Base-by-base conservation (phyloP, 495 filamentous ascomycete species). In the Arthonia radiata region DNA sequence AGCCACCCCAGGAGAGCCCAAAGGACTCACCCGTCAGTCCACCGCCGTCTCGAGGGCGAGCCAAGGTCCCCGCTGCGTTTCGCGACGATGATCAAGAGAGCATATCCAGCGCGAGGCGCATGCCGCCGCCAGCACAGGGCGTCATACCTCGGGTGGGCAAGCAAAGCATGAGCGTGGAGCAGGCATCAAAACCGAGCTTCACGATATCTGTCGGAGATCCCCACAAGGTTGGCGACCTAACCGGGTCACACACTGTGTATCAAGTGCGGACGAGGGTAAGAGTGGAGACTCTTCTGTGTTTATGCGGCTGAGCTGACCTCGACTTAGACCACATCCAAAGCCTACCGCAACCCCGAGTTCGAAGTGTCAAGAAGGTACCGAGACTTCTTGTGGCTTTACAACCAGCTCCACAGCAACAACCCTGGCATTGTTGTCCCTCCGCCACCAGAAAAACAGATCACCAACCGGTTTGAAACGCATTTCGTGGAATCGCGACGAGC, bases 361-460 rank as follows among this genome's bases (percentile, higher is more conserved):
- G 66, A 72, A 13, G 86, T 97, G 32, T 82, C 72, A 37, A 67
- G 86, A 32, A 67, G 86, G 32, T 97, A 93, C 52, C 68, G 86
- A 24, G 86, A 97, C 50, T 94, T 97, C 43, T 53, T 94, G 19
- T 97, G 86, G 86, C 70, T 97, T 13, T 97, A 94, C 41, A 91
- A 71, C 32, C 74, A 73, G 17, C 57, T 97, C 35, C 86, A 93
- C 45, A 72, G 62, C 38, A 94, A 83, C 47, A 93, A 82, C 41
- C 86, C 86, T 9, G 86, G 86, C 25, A 70, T 92, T 22, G 77
- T 97, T 30, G 80, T 94, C 12, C 86, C 86, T 1, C 89, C 86
- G 21, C 86, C 86, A 3, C 86, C 86, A 3, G 86, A 97, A 55
- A 97, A 97, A 52, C 89, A 97, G 50, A 81, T 86, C 8, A 76